Conservation (phyloP, 2,329 filamentous ascomycete species). For the Myriosclerotinia duriaeana region DNA sequence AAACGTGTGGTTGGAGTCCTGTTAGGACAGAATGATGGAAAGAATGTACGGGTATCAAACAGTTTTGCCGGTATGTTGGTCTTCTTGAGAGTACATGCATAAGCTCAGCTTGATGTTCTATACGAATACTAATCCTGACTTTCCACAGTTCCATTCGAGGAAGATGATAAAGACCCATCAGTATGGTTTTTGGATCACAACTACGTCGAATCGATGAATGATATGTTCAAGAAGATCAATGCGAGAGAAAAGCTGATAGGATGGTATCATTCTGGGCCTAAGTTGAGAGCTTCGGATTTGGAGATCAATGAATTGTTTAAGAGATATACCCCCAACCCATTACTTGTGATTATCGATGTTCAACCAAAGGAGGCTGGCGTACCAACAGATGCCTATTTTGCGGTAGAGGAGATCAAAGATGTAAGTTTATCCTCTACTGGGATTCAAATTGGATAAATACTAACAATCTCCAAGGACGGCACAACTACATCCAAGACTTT, state of each 20-base stretch:
- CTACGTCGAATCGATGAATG: constrained; percentile 98
- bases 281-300: constrained; percentile 91
- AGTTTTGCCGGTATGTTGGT: constrained; percentile 83
- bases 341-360: constrained; percentile 97
- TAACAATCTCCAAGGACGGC: constrained; percentile 66
- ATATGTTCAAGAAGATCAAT: constrained; percentile 99
- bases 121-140: constrained; percentile 32
- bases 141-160: constrained; percentile 85
- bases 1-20: constrained; percentile 92
- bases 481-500: constrained; percentile 97
- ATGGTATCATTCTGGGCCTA: constrained; percentile 98
- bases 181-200: constrained; percentile 99
- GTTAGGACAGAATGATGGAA: constrained; percentile 92
- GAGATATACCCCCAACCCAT: constrained; percentile 93
- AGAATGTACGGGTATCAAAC: constrained; percentile 95
- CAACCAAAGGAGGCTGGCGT: constrained; percentile 98
- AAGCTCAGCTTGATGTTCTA: background rate
- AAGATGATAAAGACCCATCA: constrained; percentile 96
- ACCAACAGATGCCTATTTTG: constrained; percentile 98
- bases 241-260: constrained; percentile 97
- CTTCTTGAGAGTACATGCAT: background rate
- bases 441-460: constrained; percentile 11
- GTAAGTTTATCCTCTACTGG: constrained; percentile 52
- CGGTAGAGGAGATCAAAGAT: constrained; percentile 99
- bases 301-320: constrained; percentile 99